Base-by-base conservation (phyloP, 139 green algal species). In the Coelastrella sp. region DNA sequence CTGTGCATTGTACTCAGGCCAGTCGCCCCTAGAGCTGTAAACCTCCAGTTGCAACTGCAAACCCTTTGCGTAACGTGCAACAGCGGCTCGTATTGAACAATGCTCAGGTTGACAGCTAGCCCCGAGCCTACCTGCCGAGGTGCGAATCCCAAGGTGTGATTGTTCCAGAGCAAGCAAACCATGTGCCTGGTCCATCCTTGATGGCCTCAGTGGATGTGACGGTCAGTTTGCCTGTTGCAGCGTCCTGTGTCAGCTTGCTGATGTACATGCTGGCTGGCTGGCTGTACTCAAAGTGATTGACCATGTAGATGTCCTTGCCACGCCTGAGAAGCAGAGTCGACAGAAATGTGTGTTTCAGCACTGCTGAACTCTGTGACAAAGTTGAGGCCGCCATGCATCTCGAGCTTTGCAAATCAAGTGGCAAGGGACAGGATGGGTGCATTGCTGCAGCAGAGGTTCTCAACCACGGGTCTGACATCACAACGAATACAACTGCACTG, bases 81-180 rank as follows among this genome's bases (percentile, higher is more conserved):
- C 3, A 71, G 64, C 64, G 16, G 64, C 64, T 7, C 2, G 64
- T 71, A 71, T n/a, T n/a, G n/a, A n/a, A n/a, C n/a, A n/a, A n/a
- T 47, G 32, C 32, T 47, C 32, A 47, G 32, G 32, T 47, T 47
- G 32, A 47, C 32, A 47, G 32, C 32, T 47, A 47, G 32, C 32
- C 32, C 32, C 32, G 7, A 32, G 14, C 5, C 23, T 7, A 77
- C 71, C 71, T 77, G 14, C 88, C 88, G 14, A 92, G 57, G 54
- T 92, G 88, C 4, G 61, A 90, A 32, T 88, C 32, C 88, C 88
- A 92, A n/a, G 88, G 88, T 13, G 88, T 92, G 65, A 92, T 81
- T 0, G 88, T 83, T 8, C 80, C 90, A 19, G 74, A 80, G 74
- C 74, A 80, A 23, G 74, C 22, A 23, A 80, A 80, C 74, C 74